These are phyloP conservation scores for Allium fistulosum DNA, from an alignment of 106 monocot genomes.

Conservation along the genomic window DNA sequence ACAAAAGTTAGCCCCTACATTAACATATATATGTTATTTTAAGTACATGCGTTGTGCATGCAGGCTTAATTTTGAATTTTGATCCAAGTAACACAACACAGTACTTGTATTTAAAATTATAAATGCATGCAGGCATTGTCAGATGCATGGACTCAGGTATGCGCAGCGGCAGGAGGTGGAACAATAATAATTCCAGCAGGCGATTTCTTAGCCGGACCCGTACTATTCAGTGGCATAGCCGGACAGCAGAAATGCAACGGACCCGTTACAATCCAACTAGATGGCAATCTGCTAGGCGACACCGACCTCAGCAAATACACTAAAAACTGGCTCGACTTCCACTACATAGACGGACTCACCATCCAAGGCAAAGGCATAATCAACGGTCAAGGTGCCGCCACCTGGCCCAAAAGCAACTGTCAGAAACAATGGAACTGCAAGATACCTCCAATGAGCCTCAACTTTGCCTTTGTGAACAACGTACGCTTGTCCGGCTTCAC, in stretches of 20 bases:
- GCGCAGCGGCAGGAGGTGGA: constrained; percentile 11
- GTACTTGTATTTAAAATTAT: too few species aligned
- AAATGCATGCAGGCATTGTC: background rate
- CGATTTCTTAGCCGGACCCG: constrained; percentile 22
- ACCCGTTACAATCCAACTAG: constrained; percentile 1
- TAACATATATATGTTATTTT: too few species aligned
- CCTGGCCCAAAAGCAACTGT: constrained; percentile 16
- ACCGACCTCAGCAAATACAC: constrained; percentile 3
- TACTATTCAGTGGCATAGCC: constrained; percentile 18
- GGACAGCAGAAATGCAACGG: too few species aligned
- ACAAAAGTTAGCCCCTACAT: too few species aligned
- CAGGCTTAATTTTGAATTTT: too few species aligned
- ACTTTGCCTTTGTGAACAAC: background rate
- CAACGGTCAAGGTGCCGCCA: constrained; percentile 35
- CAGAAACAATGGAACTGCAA: constrained; percentile 14
- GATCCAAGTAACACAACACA: too few species aligned
- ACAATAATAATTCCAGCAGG: constrained; percentile 29
- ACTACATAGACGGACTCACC: constrained; percentile 17
- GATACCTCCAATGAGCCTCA: constrained; percentile 8
- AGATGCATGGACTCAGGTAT: constrained; percentile 34
- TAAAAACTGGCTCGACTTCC: constrained; percentile 36
- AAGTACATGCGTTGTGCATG: too few species aligned
- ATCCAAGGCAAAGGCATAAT: constrained; percentile 35
- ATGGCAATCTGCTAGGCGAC: constrained; percentile 20
- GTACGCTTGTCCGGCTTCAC: constrained; percentile 10